phyloP scores from a whole-genome alignment of 2,329 filamentous ascomycete genomes.

The Colletotrichum siamense region DNA sequence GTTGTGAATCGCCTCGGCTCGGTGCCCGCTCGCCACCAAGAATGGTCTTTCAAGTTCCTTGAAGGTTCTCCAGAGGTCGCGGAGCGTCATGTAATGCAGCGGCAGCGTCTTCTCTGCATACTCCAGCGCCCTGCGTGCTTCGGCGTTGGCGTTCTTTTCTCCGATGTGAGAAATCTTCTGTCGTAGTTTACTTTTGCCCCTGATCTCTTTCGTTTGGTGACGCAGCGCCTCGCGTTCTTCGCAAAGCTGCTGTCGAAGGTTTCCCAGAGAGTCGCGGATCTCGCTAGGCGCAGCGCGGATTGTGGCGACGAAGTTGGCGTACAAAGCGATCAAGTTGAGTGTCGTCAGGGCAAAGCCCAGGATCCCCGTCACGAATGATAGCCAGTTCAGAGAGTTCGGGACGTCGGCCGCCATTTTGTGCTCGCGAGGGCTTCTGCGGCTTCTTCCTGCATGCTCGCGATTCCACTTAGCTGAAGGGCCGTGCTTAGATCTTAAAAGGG shows the following conservation, averaged over 20 bases:
- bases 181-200: not conserved
- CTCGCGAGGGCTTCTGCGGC: not conserved
- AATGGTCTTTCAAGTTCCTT: conserved; percentile 17
- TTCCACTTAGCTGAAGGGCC: not conserved
- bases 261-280: conserved; percentile 14
- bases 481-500: not conserved
- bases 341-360: conserved; percentile 11
- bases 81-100: conserved; percentile 15
- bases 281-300: not conserved
- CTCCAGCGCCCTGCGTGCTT: not conserved
- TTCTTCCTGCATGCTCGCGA: not conserved
- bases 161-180: not conserved
- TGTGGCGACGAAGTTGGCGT: conserved; percentile 13
- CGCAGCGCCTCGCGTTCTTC: conserved; percentile 17
- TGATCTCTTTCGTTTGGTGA: conserved; percentile 9
- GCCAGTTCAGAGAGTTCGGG: conserved; percentile 16
- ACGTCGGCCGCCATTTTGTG: conserved; percentile 3
- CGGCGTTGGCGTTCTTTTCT: not conserved
- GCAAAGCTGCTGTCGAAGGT: conserved; percentile 14
- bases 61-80: conserved; percentile 16
- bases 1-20: conserved; percentile 14
- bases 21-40: conserved; percentile 12
- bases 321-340: conserved; percentile 15
- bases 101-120: conserved; percentile 12
- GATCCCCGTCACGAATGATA: conserved; percentile 18